Percentiles rank a stretch among this genome's conserved stretches.
phyloP scores from a whole-genome alignment of 495 filamentous ascomycete species.

The Lentithecium fluviatile region DNA sequence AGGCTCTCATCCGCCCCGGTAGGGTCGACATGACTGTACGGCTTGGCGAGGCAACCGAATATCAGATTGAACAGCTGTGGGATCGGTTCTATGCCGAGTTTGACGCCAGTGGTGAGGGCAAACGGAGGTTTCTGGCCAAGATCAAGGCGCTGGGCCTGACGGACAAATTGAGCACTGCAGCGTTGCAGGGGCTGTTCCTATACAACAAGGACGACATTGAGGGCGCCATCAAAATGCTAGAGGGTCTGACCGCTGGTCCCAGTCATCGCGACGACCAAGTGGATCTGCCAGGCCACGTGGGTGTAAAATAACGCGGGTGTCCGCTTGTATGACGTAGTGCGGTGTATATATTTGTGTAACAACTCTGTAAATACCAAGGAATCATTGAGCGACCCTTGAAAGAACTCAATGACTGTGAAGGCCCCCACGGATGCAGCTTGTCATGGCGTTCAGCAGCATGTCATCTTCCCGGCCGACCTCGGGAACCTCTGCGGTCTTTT shows the following conservation, averaged over 20 bases:
- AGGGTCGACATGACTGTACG: constrained; percentile 90
- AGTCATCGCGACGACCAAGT: constrained; percentile 5
- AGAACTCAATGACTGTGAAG: not conserved
- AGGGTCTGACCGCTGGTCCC: constrained; percentile 50
- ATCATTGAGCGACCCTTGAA: too few relatives aligned
- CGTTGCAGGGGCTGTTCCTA: constrained; percentile 88
- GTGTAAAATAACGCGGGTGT: not conserved
- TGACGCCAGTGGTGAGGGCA: constrained; percentile 60
- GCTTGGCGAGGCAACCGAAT: constrained; percentile 80
- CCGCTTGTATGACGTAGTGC: not conserved
- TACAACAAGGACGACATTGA: constrained; percentile 90
- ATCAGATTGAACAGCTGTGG: constrained; percentile 87
- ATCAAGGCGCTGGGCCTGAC: constrained; percentile 54
- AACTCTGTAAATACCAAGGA: too few relatives aligned
- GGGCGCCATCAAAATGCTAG: constrained; percentile 78
- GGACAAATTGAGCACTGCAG: constrained; percentile 75
- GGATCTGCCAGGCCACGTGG: constrained; percentile 21
- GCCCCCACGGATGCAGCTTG: not conserved
- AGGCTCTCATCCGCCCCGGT: constrained; percentile 84
- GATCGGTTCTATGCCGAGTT: constrained; percentile 87
- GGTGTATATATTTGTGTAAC: not conserved
- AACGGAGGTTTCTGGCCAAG: constrained; percentile 51
- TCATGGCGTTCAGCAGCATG: not conserved
- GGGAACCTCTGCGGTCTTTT: not conserved
- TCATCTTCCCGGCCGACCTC: not conserved